phyloP scores from a whole-genome alignment of 768 basidiomycete genomes.

The Exidia glandulosa region DNA sequence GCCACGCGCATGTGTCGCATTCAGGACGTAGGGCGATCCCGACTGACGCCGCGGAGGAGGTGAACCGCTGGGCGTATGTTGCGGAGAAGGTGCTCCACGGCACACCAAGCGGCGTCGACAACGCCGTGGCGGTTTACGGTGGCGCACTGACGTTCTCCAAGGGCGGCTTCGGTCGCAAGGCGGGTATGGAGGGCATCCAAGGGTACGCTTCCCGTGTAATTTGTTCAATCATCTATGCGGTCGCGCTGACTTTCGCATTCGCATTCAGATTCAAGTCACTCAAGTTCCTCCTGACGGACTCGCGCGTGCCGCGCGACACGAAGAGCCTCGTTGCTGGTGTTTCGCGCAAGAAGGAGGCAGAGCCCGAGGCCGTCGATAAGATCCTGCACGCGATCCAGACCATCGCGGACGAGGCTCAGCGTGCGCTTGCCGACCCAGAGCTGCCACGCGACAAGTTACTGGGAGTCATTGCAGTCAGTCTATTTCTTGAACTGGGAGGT shows the following conservation, averaged over 20 bases:
- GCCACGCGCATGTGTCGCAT: slow-evolving; percentile 53
- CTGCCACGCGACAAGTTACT: slow-evolving; percentile 57
- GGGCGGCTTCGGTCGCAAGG: slow-evolving; percentile 62
- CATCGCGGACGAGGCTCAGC: slow-evolving; percentile 74
- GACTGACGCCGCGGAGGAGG: slow-evolving; percentile 53
- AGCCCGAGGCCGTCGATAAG: slow-evolving; percentile 75
- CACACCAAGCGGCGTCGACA: slow-evolving; percentile 95
- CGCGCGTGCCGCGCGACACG: slow-evolving; percentile 86
- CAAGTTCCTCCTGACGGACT: slow-evolving; percentile 84
- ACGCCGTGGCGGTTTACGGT: slow-evolving; percentile 85
- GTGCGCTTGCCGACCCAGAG: slow-evolving; percentile 61
- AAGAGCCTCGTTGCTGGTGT: slow-evolving; percentile 92
- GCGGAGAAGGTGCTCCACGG: slow-evolving; percentile 95
- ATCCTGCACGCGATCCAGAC: slow-evolving; percentile 72
- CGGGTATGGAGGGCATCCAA: slow-evolving; percentile 75
- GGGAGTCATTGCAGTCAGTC: slow-evolving; percentile 56
- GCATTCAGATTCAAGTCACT: slow-evolving; percentile 79
- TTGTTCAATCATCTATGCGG: slow-evolving; percentile 3
- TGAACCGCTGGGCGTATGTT: slow-evolving; percentile 90
- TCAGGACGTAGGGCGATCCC: slow-evolving; percentile 57
- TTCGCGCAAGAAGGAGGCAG: slow-evolving; percentile 54
- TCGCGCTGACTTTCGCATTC: slow-evolving; percentile 2
- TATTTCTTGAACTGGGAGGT: slow-evolving; percentile 4
- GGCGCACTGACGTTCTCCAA: slow-evolving; percentile 87
- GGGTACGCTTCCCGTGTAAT: slow-evolving; percentile 44